phyloP scores from a whole-genome alignment of 2,329 filamentous ascomycete genomes.

The Trichoderma aggressivum region DNA sequence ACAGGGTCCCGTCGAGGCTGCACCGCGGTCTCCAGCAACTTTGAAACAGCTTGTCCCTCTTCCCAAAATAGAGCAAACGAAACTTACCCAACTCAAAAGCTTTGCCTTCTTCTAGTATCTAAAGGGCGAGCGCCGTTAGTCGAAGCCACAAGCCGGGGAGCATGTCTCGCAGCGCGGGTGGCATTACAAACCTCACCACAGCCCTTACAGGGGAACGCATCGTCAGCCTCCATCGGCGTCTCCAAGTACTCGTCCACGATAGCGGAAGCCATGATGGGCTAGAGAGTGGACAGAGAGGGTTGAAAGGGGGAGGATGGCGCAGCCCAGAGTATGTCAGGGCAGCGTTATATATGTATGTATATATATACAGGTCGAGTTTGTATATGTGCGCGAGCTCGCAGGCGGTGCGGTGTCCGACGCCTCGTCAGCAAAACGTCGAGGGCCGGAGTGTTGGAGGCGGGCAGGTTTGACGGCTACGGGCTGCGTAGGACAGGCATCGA shows the following conservation, averaged over 20 bases:
- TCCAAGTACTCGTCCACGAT: conserved; percentile 61
- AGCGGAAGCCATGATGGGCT: conserved; percentile 41
- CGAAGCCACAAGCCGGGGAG: not conserved
- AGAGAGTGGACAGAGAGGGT: not conserved
- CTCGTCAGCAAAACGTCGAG: conserved; percentile 9
- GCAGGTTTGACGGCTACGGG: conserved; percentile 9
- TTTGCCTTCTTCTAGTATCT: conserved; percentile 98
- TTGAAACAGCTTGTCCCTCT: not conserved
- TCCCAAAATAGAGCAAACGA: not conserved
- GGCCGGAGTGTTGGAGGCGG: not conserved
- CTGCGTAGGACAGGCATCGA: conserved; percentile 15
- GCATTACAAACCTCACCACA: conserved; percentile 73
- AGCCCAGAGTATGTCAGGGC: not conserved
- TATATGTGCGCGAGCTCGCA: not conserved
- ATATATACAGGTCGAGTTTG: conserved; percentile 1
- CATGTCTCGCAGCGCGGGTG: not conserved
- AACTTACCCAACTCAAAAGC: conserved; percentile 88
- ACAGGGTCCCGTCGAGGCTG: not conserved
- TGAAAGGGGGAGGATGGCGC: not conserved
- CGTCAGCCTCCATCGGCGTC: conserved; percentile 70
- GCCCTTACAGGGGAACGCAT: conserved; percentile 86
- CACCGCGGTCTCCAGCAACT: not conserved
- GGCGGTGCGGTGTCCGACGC: conserved; percentile 6
- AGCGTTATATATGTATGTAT: conserved; percentile 3
- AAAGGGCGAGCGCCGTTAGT: conserved; percentile 15